Base-by-base conservation (phyloP, 108 stramenopile genomes). In the Nitzschia putrida region DNA sequence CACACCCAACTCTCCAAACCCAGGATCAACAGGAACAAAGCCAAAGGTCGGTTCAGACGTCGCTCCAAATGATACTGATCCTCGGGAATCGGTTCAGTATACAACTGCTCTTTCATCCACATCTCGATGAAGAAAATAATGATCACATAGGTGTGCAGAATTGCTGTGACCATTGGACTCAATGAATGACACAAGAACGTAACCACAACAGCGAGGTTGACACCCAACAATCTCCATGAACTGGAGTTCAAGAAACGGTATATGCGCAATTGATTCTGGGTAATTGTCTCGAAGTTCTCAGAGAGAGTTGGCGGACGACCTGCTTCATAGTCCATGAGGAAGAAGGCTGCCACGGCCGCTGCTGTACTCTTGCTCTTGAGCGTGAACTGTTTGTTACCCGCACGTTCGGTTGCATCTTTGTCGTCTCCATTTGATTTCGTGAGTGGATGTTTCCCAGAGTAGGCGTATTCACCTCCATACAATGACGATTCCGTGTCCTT, bases 241-340 rank as follows among this genome's bases (percentile, higher is more conserved):
- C 56, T 57, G 6, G 73, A 75, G 37, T 65, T 69, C 16, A 60
- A 39, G 16, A 74, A 54, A 38, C 58, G 24, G 47, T 73, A 68
- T 2, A 79, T 0, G 1, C 37, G 18, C 11, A 83, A 57, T 45
- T 83, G 83, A 41, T 29, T 38, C 3, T 40, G 42, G 13, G 74
- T 69, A 34, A 83, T 80, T 9, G 65, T 66, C 4, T 59, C 72
- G 26, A 83, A 69, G 12, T 64, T 66, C 10, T 55, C 40, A 9
- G 74, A 53, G 12, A 83, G 53, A 3, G 73, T 66, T 3, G 78
- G 71, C 8, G 74, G 54, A 7, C 83, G 70, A 34, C 72, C 61
- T 23, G 51, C 68, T 60, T 83, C 78, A 56, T 83, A 79, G 53
- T 83, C 83, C 69, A 66, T 76, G 26, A 83, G 66, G 43, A 72